Evolutionary conservation across 2,329 filamentous ascomycete genomes (phyloP).

Genomic region (Laburnicola sp.): DNA sequence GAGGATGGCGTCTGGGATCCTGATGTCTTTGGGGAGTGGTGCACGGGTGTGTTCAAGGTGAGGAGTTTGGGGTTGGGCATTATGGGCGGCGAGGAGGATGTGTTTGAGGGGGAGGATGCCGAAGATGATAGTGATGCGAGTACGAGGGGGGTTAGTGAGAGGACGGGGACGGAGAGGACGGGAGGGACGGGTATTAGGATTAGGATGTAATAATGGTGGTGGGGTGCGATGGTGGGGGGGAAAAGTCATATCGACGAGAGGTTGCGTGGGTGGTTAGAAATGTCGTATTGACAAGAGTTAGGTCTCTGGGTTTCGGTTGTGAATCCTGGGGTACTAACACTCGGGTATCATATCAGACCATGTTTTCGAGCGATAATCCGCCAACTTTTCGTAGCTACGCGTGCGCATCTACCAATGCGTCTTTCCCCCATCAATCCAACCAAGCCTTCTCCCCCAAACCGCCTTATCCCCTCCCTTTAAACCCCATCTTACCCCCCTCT

Average conservation of each 20-base stretch:
- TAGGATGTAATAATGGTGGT: conserved; percentile 18
- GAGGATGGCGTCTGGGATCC: conserved; percentile 67
- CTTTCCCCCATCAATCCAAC: too few relatives aligned
- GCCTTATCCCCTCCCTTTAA: too few relatives aligned
- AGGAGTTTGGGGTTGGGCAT: conserved; percentile 48
- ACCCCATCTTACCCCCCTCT: too few relatives aligned
- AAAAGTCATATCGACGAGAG: background rate
- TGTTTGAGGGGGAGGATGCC: conserved; percentile 15
- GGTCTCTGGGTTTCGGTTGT: too few relatives aligned
- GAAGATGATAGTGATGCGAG: conserved; percentile 18
- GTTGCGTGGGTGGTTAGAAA: background rate
- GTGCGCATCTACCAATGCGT: too few relatives aligned
- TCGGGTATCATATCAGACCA: too few relatives aligned
- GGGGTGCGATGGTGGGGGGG: too few relatives aligned
- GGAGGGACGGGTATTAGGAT: conserved; percentile 35
- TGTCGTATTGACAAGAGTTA: too few relatives aligned
- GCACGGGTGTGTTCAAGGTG: conserved; percentile 61
- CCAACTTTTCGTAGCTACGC: too few relatives aligned
- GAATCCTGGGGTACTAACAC: too few relatives aligned
- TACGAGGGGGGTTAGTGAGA: conserved; percentile 30
- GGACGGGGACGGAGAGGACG: conserved; percentile 33
- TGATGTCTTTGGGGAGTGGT: conserved; percentile 66
- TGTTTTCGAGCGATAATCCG: too few relatives aligned
- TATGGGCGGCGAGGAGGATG: conserved; percentile 14
- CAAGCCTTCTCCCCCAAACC: too few relatives aligned